phyloP scores from a whole-genome alignment of 202 grass and related monocot species.

The Eragrostis tef region DNA sequence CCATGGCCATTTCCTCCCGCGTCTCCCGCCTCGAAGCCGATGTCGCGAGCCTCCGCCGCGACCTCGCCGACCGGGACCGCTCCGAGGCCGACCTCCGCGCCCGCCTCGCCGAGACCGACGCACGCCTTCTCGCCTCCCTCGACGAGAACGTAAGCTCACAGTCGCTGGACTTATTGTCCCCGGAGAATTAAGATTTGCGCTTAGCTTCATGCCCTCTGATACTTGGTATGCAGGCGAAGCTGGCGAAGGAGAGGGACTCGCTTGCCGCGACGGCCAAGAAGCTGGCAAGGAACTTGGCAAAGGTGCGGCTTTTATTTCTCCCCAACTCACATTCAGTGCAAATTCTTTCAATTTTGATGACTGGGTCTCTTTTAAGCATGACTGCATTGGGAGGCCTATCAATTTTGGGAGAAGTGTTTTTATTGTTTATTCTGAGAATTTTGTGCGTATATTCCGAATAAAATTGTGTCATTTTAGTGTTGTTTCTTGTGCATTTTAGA shows the following conservation, averaged over 20 bases:
- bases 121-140: constrained; percentile 62
- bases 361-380: neutral
- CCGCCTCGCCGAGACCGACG: constrained; percentile 59
- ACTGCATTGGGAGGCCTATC: neutral
- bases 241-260: constrained; percentile 78
- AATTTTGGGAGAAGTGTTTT: constrained; percentile 9
- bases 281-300: constrained; percentile 76
- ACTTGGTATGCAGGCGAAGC: constrained; percentile 62
- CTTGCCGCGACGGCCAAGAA: constrained; percentile 72
- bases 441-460: neutral
- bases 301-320: constrained; percentile 54
- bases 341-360: constrained; percentile 13
- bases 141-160: constrained; percentile 69
- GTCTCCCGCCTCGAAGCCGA: constrained; percentile 80
- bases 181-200: neutral
- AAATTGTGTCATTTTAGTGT: neutral
- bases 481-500: constrained; percentile 20
- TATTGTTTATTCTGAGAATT: neutral
- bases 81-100: constrained; percentile 67
- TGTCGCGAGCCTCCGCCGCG: constrained; percentile 59
- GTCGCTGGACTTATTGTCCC: neutral
- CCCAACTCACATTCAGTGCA: neutral
- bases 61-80: constrained; percentile 72
- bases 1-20: constrained; percentile 91
- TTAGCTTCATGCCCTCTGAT: neutral